Conservation (phyloP, 805 yeast genomes). For the Yarrowia phangngaensis region DNA sequence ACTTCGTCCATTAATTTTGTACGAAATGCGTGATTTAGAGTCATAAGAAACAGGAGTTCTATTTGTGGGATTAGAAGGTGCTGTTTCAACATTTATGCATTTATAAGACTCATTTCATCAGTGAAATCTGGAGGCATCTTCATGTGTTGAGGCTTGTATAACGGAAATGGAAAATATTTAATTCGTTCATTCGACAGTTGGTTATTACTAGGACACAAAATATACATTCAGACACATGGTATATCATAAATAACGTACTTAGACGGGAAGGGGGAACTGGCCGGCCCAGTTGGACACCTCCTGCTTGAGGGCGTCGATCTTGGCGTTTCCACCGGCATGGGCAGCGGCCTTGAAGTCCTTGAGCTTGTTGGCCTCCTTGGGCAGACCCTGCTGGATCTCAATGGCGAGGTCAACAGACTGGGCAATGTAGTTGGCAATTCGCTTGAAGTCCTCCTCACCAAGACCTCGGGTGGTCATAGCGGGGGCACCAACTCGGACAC, state of each 20-base stretch:
- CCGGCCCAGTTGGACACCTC: conserved; percentile 87
- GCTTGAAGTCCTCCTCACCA: conserved; percentile 77
- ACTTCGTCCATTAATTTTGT: no score
- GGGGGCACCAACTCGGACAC: conserved; percentile 96
- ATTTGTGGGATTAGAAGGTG: no score
- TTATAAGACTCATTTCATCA: no score
- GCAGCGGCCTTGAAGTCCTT: conserved; percentile 91
- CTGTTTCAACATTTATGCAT: no score
- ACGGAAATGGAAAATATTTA: no score
- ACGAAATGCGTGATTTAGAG: no score
- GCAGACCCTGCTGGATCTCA: conserved; percentile 70
- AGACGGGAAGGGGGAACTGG: conserved; percentile 44
- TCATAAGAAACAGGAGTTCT: no score
- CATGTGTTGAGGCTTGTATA: no score
- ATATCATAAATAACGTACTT: conserved; percentile 22
- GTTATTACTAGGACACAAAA: no score
- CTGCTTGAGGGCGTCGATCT: conserved; percentile 59
- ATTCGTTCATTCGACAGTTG: no score
- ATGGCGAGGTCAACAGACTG: conserved; percentile 71
- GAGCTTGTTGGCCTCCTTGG: conserved; percentile 89
- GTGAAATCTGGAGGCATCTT: no score
- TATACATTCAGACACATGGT: no score
- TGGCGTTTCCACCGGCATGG: conserved; percentile 60
- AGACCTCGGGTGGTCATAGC: conserved; percentile 98
- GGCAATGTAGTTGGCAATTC: conserved; percentile 77